Percentiles rank a stretch among this genome's conserved stretches.
phyloP scores from a whole-genome alignment of 257 asterid species.

The Avicennia marina region DNA sequence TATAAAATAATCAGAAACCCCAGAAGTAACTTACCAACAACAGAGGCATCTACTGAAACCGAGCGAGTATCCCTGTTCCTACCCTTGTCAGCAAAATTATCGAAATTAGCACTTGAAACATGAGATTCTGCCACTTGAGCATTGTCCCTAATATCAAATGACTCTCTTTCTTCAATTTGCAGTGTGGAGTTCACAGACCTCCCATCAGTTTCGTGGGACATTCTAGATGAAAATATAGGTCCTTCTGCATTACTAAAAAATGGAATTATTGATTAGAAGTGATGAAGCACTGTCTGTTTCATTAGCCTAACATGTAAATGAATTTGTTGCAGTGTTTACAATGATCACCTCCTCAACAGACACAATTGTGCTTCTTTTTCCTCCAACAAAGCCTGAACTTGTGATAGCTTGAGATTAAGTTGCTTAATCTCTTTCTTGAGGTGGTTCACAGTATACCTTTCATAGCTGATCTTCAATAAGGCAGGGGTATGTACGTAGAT shows the following conservation, averaged over 20 bases:
- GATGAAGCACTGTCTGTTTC: not conserved
- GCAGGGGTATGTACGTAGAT: slow-evolving; percentile 93
- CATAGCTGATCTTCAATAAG: slow-evolving; percentile 83
- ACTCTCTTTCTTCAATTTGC: slow-evolving; percentile 30
- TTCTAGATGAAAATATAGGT: slow-evolving; percentile 22
- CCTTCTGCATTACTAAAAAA: slow-evolving; percentile 49
- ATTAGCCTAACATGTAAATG: slow-evolving; percentile 8
- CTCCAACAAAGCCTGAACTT: slow-evolving; percentile 62
- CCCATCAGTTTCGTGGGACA: slow-evolving; percentile 25
- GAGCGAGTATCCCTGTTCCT: slow-evolving; percentile 31
- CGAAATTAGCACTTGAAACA: slow-evolving; percentile 30
- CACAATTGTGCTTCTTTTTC: slow-evolving; percentile 61
- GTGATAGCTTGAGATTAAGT: slow-evolving; percentile 66
- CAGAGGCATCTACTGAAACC: slow-evolving; percentile 24
- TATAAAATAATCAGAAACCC: slow-evolving; percentile 9
- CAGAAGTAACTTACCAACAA: slow-evolving; percentile 30
- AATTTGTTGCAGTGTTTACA: slow-evolving; percentile 10
- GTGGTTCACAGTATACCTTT: slow-evolving; percentile 59
- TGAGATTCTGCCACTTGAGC: slow-evolving; percentile 28
- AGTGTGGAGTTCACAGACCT: slow-evolving; percentile 34
- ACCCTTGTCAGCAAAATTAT: slow-evolving; percentile 28
- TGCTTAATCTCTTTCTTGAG: slow-evolving; percentile 80
- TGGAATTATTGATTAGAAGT: slow-evolving; percentile 17
- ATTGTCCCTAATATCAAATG: slow-evolving; percentile 26
- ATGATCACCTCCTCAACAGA: slow-evolving; percentile 49